Evolutionary conservation across 1,139 yeast species (phyloP).

Genomic region (Blastobotrys apis): DNA sequence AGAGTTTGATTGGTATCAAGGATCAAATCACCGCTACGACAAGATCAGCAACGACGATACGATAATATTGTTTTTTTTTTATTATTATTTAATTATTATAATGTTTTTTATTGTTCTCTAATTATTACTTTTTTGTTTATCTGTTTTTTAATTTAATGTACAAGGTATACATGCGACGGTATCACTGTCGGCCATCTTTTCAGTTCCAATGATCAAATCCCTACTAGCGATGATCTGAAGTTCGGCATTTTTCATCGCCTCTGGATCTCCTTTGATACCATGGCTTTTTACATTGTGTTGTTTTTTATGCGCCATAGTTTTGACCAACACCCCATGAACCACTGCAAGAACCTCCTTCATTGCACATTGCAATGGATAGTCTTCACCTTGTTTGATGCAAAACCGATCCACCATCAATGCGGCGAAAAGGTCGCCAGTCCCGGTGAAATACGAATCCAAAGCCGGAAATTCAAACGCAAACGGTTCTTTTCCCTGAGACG

Average conservation of each 20-base stretch:
- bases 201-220: constrained; percentile 18
- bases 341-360: constrained; percentile 27
- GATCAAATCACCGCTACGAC: not conserved
- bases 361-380: constrained; percentile 20
- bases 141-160: no score
- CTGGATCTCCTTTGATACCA: constrained; percentile 27
- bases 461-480: constrained; percentile 49
- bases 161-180: no score
- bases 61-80: not conserved
- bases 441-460: constrained; percentile 75
- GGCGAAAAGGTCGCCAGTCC: constrained; percentile 89
- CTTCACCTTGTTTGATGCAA: constrained; percentile 21
- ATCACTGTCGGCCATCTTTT: no score
- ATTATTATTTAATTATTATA: not conserved
- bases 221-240: constrained; percentile 26
- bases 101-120: not conserved
- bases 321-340: constrained; percentile 27
- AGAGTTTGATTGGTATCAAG: not conserved
- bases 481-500: constrained; percentile 19
- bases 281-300: constrained; percentile 17
- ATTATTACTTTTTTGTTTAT: not conserved
- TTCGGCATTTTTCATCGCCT: constrained; percentile 29
- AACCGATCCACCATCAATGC: constrained; percentile 67
- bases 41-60: not conserved
- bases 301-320: constrained; percentile 23